Percentiles rank a stretch among this genome's conserved stretches.
These are phyloP conservation scores for Stylosanthes scabra DNA, from an alignment of 331 rosid species.

Conservation along the genomic window DNA sequence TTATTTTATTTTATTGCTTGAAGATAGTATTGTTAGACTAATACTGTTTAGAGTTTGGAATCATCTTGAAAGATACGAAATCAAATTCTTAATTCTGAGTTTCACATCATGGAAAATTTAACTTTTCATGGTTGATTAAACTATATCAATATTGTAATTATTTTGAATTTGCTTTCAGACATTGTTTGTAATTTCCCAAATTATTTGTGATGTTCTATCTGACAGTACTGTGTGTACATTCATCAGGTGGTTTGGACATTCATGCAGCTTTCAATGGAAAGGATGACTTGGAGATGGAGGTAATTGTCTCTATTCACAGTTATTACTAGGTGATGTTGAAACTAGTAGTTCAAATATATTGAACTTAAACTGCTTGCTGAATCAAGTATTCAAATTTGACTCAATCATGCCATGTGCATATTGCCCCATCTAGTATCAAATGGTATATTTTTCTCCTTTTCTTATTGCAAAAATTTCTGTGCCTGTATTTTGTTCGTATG, in stretches of 20 bases:
- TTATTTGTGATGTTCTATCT: constrained; percentile 41
- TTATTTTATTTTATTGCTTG: constrained; percentile 23
- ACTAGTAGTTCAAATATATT: constrained; percentile 21
- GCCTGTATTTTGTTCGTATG: constrained; percentile 4
- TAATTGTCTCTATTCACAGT: constrained; percentile 52
- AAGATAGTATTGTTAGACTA: background rate
- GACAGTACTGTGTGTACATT: constrained; percentile 41
- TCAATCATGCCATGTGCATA: background rate
- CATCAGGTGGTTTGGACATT: constrained; percentile 71
- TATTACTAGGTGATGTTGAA: constrained; percentile 38
- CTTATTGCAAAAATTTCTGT: background rate
- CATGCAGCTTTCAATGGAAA: constrained; percentile 57
- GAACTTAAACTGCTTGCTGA: constrained; percentile 5
- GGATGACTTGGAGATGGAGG: constrained; percentile 76
- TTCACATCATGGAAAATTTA: background rate
- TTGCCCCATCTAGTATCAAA: constrained; percentile 11
- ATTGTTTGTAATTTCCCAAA: constrained; percentile 10
- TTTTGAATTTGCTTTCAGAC: constrained; percentile 19
- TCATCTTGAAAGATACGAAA: constrained; percentile 27
- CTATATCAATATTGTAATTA: constrained; percentile 15
- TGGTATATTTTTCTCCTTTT: background rate
- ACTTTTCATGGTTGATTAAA: constrained; percentile 22
- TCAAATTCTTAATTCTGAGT: background rate
- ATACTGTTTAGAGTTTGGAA: constrained; percentile 15
- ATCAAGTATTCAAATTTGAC: background rate